Evolutionary conservation across 140 eudicot genomes (phyloP).

Genomic region (Flaveria floridana): DNA sequence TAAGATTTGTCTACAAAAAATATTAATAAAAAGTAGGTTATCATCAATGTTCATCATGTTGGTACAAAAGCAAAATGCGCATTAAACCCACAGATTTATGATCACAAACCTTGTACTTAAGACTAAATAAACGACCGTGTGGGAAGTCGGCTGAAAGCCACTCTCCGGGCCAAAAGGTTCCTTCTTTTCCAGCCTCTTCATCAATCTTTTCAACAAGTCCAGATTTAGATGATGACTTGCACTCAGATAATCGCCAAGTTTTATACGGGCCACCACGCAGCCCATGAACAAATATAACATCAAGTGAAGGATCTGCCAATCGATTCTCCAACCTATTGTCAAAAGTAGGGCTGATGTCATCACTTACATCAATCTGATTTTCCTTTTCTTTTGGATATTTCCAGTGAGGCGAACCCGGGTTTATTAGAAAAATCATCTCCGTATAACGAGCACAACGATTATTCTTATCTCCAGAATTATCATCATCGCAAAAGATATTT

Average conservation of each 20-base stretch:
- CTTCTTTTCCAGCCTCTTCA: constrained; percentile 91
- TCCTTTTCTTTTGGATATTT: constrained; percentile 40
- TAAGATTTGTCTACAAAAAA: constrained; percentile 77
- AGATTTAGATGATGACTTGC: constrained; percentile 94
- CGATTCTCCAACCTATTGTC: constrained; percentile 28
- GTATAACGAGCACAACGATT: constrained; percentile 51
- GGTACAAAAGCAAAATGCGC: neutral
- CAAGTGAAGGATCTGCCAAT: constrained; percentile 53
- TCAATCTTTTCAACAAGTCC: constrained; percentile 98
- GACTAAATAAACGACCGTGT: constrained; percentile 81
- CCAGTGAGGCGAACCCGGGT: constrained; percentile 78
- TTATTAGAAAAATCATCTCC: constrained; percentile 68
- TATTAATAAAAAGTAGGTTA: constrained; percentile 12
- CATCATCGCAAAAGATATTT: constrained; percentile 61
- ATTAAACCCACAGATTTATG: neutral
- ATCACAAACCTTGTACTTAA: constrained; percentile 86
- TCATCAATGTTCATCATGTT: neutral
- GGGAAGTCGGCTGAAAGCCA: constrained; percentile 93
- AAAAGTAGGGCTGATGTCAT: constrained; percentile 32
- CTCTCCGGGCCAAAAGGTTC: constrained; percentile 96
- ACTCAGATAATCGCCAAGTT: constrained; percentile 87
- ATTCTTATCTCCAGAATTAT: constrained; percentile 27
- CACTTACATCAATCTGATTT: constrained; percentile 28
- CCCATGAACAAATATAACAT: constrained; percentile 88
- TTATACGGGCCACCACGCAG: constrained; percentile 92